phyloP scores from a whole-genome alignment of 192 early-diverging fungal species.

The Ambispora gerdemannii region DNA sequence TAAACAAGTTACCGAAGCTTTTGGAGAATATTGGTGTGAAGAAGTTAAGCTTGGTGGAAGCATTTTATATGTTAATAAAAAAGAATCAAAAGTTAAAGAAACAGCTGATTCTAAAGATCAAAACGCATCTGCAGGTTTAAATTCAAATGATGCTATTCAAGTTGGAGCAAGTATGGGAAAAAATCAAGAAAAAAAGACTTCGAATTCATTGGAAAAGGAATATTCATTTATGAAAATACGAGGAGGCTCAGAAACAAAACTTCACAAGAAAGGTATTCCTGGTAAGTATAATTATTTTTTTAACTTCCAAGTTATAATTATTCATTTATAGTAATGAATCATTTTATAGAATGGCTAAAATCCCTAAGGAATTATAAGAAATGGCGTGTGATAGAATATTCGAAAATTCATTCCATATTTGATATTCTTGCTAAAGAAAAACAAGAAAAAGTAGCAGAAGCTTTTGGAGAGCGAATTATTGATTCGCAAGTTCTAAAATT shows the following conservation, averaged over 20 bases:
- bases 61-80: background rate
- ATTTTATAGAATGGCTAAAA: background rate
- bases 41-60: background rate
- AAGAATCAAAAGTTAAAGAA: background rate
- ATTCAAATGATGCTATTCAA: too few relatives aligned
- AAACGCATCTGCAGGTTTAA: too few relatives aligned
- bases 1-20: background rate
- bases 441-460: background rate
- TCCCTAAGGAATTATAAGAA: background rate
- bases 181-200: background rate
- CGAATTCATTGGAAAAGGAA: background rate
- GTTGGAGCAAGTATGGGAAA: background rate
- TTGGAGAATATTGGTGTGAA: background rate
- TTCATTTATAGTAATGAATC: background rate
- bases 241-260: background rate
- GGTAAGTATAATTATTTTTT: background rate
- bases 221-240: background rate
- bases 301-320: background rate
- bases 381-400: background rate
- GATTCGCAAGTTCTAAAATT: background rate
- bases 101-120: background rate
- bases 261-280: background rate
- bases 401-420: background rate
- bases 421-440: background rate
- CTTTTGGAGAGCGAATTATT: background rate